Conservation (phyloP, 768 basidiomycete species). For the Boletus pseudopeckii region DNA sequence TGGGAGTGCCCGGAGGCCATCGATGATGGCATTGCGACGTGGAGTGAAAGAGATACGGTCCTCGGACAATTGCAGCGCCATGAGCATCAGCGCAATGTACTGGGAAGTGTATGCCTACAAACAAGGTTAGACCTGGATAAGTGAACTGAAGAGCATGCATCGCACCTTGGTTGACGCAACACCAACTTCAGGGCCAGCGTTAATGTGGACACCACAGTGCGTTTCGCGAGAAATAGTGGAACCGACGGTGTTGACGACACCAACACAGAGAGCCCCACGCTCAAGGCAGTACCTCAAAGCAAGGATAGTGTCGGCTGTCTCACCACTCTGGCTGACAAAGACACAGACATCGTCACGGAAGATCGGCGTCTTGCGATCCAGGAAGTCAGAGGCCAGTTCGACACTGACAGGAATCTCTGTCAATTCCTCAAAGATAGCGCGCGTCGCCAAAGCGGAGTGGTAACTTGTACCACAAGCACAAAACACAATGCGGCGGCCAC, state of each 20-base stretch:
- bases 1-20: slow-evolving; percentile 88
- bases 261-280: slow-evolving; percentile 92
- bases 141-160: not conserved
- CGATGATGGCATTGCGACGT: slow-evolving; percentile 90
- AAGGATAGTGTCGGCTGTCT: slow-evolving; percentile 97
- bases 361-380: slow-evolving; percentile 98
- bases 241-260: slow-evolving; percentile 98
- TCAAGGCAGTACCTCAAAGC: slow-evolving; percentile 96
- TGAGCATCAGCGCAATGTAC: slow-evolving; percentile 97
- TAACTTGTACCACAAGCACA: slow-evolving; percentile 98
- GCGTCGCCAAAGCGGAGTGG: slow-evolving; percentile 94
- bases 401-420: slow-evolving; percentile 98
- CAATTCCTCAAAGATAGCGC: slow-evolving; percentile 97
- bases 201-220: slow-evolving; percentile 99
- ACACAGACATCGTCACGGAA: slow-evolving; percentile 98
- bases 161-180: slow-evolving; percentile 94
- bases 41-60: slow-evolving; percentile 92
- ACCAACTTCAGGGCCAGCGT: slow-evolving; percentile 98
- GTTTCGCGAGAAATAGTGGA: slow-evolving; percentile 97
- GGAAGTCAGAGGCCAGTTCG: slow-evolving; percentile 96
- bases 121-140: not conserved
- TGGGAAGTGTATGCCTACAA: slow-evolving; percentile 93
- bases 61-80: slow-evolving; percentile 97
- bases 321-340: slow-evolving; percentile 96
- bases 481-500: slow-evolving; percentile 92